Conservation (phyloP, 768 basidiomycete genomes). For the Lactarius akahatsu region DNA sequence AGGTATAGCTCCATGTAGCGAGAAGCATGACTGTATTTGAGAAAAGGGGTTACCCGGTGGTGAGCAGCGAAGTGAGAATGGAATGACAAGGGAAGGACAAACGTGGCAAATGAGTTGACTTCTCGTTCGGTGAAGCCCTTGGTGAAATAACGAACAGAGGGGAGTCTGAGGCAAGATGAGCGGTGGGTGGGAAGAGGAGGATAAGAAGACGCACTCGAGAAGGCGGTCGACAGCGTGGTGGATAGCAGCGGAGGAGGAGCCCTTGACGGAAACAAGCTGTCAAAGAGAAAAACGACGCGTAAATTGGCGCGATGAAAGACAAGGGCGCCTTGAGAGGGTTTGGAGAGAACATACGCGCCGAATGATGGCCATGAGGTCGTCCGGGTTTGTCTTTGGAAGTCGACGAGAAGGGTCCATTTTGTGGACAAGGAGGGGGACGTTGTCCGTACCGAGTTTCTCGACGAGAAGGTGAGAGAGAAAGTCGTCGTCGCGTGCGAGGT, state of each 20-base stretch:
- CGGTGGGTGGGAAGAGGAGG: conserved; percentile 25
- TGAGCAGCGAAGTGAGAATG: conserved; percentile 28
- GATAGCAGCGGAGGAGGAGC: conserved; percentile 54
- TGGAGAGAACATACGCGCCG: conserved; percentile 60
- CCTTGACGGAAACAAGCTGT: conserved; percentile 61
- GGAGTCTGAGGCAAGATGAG: conserved; percentile 48
- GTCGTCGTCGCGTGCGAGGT: conserved; percentile 88
- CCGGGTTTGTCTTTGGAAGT: conserved; percentile 71
- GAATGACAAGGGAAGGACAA: conserved; percentile 43
- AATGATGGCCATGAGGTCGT: conserved; percentile 67
- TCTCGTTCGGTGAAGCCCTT: conserved; percentile 76
- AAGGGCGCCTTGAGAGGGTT: conserved; percentile 28
- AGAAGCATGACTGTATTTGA: conserved; percentile 68
- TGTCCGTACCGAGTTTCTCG: conserved; percentile 82
- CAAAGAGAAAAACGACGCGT: conserved; percentile 27
- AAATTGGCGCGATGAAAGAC: conserved; percentile 23
- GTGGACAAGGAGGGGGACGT: conserved; percentile 80
- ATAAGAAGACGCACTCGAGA: conserved; percentile 56
- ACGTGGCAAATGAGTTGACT: conserved; percentile 92
- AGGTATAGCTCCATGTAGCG: conserved; percentile 88
- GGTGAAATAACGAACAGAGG: conserved; percentile 75
- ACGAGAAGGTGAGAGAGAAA: conserved; percentile 87
- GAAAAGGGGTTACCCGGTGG: conserved; percentile 32
- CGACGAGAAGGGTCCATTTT: conserved; percentile 82
- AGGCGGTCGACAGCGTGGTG: conserved; percentile 77